Evolutionary conservation across 768 basidiomycete species (phyloP).

Genomic region (Amanita inopinata): DNA sequence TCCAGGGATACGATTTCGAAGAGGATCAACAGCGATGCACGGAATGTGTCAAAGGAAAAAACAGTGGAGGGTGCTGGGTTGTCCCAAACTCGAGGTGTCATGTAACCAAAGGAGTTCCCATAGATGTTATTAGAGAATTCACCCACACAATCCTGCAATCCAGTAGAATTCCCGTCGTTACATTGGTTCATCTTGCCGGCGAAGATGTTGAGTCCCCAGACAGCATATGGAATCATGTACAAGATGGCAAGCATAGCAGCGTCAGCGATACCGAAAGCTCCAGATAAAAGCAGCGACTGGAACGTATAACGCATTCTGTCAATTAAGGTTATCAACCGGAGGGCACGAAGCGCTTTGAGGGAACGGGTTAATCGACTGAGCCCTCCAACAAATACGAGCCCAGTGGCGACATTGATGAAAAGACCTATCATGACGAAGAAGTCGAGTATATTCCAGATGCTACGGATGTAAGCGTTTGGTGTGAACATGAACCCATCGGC

Average conservation of each 20-base stretch:
- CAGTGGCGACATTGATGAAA: conserved; percentile 62
- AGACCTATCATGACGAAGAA: conserved; percentile 75
- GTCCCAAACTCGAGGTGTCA: conserved; percentile 81
- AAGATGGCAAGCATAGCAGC: conserved; percentile 85
- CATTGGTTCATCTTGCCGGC: conserved; percentile 75
- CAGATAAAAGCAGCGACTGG: conserved; percentile 78
- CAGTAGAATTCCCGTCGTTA: conserved; percentile 55
- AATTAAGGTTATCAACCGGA: conserved; percentile 85
- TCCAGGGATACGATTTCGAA: conserved; percentile 96
- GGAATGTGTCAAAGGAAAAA: conserved; percentile 88
- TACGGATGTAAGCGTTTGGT: conserved; percentile 85
- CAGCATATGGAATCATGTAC: conserved; percentile 87
- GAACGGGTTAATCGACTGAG: conserved; percentile 76
- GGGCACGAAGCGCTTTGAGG: conserved; percentile 79
- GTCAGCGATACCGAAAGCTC: conserved; percentile 75
- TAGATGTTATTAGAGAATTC: conserved; percentile 64
- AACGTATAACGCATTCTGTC: conserved; percentile 82
- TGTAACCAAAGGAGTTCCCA: conserved; percentile 53
- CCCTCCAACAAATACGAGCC: conserved; percentile 67
- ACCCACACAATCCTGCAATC: conserved; percentile 56
- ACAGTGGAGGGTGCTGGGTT: conserved; percentile 75
- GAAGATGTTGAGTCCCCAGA: conserved; percentile 94
- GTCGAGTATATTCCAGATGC: conserved; percentile 90
- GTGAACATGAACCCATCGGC: conserved; percentile 91
- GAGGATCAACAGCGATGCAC: conserved; percentile 75